Evolutionary conservation across 2,329 filamentous ascomycete species (phyloP).

Genomic region (Cordyceps cateniannulata): DNA sequence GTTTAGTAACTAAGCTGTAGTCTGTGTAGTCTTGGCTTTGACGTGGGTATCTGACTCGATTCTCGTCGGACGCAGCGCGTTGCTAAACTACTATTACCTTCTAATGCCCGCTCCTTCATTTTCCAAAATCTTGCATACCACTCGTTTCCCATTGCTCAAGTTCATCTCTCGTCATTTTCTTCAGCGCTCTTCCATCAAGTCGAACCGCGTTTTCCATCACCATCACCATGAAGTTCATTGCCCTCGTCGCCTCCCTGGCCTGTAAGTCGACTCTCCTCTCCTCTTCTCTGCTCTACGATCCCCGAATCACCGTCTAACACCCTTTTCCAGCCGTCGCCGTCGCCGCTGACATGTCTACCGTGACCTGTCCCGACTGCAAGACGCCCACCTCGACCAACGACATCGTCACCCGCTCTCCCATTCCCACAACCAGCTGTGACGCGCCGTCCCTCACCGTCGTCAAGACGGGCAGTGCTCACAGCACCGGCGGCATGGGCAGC

Average conservation of each 20-base stretch:
- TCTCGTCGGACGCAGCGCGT: background rate
- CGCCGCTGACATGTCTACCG: background rate
- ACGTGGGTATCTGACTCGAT: background rate
- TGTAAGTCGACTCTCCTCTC: background rate
- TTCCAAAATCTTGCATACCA: background rate
- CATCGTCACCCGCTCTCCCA: slow-evolving; percentile 13
- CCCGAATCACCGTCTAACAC: background rate
- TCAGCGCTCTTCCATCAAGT: background rate
- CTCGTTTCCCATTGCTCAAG: background rate
- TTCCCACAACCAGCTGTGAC: slow-evolving; percentile 13
- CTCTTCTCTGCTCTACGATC: background rate
- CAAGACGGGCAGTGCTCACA: background rate
- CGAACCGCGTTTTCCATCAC: background rate
- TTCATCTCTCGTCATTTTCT: background rate
- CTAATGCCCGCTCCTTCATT: background rate
- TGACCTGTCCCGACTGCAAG: slow-evolving; percentile 12
- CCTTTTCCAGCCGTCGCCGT: background rate
- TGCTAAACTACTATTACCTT: background rate
- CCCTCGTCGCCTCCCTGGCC: slow-evolving; percentile 3
- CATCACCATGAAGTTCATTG: slow-evolving; percentile 9
- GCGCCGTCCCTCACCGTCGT: slow-evolving; percentile 11
- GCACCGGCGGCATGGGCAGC: slow-evolving; percentile 15
- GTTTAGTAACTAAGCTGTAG: too few species aligned
- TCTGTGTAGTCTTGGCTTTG: background rate
- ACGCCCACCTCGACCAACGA: slow-evolving; percentile 12